Evolutionary conservation across 2,329 filamentous ascomycete species (phyloP).

Genomic region (Phaeomoniella chlamydospora): DNA sequence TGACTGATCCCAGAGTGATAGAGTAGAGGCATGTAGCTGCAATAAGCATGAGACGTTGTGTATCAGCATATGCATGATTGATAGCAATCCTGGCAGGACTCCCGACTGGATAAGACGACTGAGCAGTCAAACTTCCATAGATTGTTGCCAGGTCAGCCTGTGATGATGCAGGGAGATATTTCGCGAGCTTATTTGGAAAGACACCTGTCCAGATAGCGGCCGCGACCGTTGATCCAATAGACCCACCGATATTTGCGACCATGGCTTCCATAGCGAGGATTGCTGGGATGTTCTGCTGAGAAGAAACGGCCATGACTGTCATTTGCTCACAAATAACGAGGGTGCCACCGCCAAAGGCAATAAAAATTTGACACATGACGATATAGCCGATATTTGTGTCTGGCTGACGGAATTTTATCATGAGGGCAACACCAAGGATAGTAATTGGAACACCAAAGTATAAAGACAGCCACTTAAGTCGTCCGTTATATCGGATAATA

Average conservation of each 20-base stretch:
- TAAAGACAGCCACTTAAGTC: conserved; percentile 32
- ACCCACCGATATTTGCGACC: conserved; percentile 19
- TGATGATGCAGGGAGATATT: conserved; percentile 26
- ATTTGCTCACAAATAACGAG: conserved; percentile 42
- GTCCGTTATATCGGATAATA: conserved; percentile 29
- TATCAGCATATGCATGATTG: conserved; percentile 29
- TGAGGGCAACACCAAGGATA: conserved; percentile 32
- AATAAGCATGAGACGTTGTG: conserved; percentile 29
- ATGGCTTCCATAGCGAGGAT: conserved; percentile 21
- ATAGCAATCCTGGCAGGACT: conserved; percentile 27
- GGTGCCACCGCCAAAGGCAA: conserved; percentile 38
- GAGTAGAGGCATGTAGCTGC: conserved; percentile 11
- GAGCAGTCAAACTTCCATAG: conserved; percentile 37
- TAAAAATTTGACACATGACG: conserved; percentile 41
- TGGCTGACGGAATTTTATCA: conserved; percentile 35
- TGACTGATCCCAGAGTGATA: conserved; percentile 6
- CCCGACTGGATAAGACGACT: conserved; percentile 31
- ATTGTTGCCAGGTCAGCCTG: conserved; percentile 29
- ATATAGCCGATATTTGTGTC: conserved; percentile 32
- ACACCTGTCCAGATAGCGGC: conserved; percentile 39
- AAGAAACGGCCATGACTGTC: conserved; percentile 40
- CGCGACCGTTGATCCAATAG: conserved; percentile 31
- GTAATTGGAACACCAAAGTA: conserved; percentile 33
- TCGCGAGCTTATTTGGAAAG: conserved; percentile 27
- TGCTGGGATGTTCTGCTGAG: conserved; percentile 38